Evolutionary conservation across 108 stramenopile genomes (phyloP), one percentile per base, ranked within the genome.

Genomic region (Cyclotella atomus): DNA sequence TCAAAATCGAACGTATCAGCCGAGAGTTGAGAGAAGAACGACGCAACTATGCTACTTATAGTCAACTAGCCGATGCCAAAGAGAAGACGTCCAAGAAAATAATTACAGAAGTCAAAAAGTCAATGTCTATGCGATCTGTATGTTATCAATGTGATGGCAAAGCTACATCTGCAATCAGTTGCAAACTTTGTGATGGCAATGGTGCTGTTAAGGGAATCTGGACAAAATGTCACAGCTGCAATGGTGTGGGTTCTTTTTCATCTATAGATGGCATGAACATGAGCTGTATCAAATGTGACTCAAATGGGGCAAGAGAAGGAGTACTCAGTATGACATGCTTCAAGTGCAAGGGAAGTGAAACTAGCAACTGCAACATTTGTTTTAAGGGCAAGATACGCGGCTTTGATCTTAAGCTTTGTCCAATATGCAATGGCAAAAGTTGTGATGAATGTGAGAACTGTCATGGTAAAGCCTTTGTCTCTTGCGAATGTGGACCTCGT

Each of bases 81-180:
- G 27, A 30, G 55, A 56, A 56, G 6, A 17, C 30, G 17, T 14
- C 3, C 29, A 7, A 52, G 8, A 19, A 49, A 49, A 4, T 4
- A 49, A 49, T 49, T 12, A 4, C 9, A 49, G 9, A 9, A 17
- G 4, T 32, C 5, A 32, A 56, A 17, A 28, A 56, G 17, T 9
- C 30, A 28, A 6, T 56, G 2, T 56, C 55, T 6, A n/a, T 27
- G 28, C 3, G 23, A 24, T 56, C 55, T 30, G 55, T 56, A n/a
- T 56, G 55, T 17, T 56, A 56, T 56, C 55, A 32, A 56, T 56
- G 55, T 17, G 30, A 56, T 56, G 55, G 55, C 4, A 56, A 56
- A 28, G 55, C 55, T 17, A 27, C 55, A 28, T 56, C 55, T 56
- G 30, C 6, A n/a, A 25, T 27, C 5, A 32, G n/a, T 28, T 56